Base-by-base conservation (phyloP, 176 grass and related monocot species). In the Ensete ventricosum region DNA sequence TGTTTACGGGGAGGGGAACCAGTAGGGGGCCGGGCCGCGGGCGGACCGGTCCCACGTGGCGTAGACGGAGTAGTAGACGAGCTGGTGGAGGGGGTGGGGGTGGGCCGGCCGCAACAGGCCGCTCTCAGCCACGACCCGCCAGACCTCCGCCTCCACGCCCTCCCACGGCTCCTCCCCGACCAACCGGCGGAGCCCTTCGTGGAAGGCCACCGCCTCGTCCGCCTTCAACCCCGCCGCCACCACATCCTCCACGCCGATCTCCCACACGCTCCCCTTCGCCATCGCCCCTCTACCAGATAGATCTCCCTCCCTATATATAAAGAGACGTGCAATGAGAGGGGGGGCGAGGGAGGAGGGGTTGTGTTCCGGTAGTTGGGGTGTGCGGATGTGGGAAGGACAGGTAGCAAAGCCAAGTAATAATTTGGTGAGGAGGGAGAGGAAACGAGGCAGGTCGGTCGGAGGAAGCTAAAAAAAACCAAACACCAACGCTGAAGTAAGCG, bases 71-170 rank as follows among this genome's bases (percentile, higher is more conserved):
- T 91, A 93, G 83, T 93, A 97, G 9, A 97, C 85, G 52, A 97
- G 90, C 87, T 87, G 94, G 74, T 97, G 90, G 74, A 97, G 90
- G 72, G 88, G 82, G 84, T 89, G 94, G 48, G 90, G 94, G 83
- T 93, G 90, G 68, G 88, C 94, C 74, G 90, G 87, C 80, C 80
- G 79, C 73, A 98, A 85, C 49, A 91, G n/a, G 64, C 82, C 73
- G 23, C 64, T 64, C 54, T 79, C 81, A 10, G 14, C 62, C 21
- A 80, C 82, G 9, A 77, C 85, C 62, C 23, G 58, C 90, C 94
- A 97, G 8, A 80, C 72, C 20, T 80, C 90, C 71, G 88, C 78
- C 62, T 88, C 86, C 52, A 27, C 75, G 0, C 83, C 62, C 16
- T 67, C 67, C 0, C 74, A 48, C 0, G 62, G 52, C 11, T 19